phyloP scores from a whole-genome alignment of 192 early-diverging fungal genomes.

The Mortierella antarctica region DNA sequence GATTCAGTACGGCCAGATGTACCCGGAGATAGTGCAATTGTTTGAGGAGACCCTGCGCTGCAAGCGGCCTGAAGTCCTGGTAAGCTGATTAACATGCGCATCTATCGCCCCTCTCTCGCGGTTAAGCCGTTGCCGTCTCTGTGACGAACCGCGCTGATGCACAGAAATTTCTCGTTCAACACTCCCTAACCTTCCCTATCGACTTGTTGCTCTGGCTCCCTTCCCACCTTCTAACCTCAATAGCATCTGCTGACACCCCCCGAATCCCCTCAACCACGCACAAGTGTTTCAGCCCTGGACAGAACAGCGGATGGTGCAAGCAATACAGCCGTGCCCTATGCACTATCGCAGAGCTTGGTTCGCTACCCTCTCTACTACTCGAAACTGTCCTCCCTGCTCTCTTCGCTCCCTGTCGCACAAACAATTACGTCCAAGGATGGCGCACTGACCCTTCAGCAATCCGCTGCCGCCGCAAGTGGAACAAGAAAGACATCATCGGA shows the following conservation, averaged over 20 bases:
- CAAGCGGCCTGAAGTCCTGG: slow-evolving; percentile 55
- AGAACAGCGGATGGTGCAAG: slow-evolving; percentile 38
- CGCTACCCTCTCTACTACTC: slow-evolving; percentile 60
- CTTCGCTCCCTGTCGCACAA: slow-evolving; percentile 46
- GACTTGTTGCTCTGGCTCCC: neutral
- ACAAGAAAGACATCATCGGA: slow-evolving; percentile 19
- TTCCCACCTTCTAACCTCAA: neutral
- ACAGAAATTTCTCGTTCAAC: too few species aligned
- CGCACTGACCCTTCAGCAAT: slow-evolving; percentile 15
- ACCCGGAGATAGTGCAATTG: slow-evolving; percentile 67
- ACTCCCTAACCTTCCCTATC: slow-evolving; percentile 3
- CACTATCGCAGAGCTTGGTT: slow-evolving; percentile 41
- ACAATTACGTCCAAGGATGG: slow-evolving; percentile 8
- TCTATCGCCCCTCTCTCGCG: neutral
- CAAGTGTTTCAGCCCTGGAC: slow-evolving; percentile 24
- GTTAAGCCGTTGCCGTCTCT: neutral
- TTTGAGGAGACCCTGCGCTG: slow-evolving; percentile 63
- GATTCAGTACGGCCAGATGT: slow-evolving; percentile 67
- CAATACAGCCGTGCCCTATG: slow-evolving; percentile 30
- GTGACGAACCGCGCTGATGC: too few species aligned
- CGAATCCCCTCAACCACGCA: slow-evolving; percentile 34
- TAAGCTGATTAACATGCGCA: slow-evolving; percentile 21
- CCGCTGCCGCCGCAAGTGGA: neutral
- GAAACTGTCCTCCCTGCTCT: slow-evolving; percentile 59
- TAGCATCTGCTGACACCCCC: slow-evolving; percentile 43